Evolutionary conservation across 106 monocot species (phyloP).

Genomic region (Acanthochlamys bracteata): DNA sequence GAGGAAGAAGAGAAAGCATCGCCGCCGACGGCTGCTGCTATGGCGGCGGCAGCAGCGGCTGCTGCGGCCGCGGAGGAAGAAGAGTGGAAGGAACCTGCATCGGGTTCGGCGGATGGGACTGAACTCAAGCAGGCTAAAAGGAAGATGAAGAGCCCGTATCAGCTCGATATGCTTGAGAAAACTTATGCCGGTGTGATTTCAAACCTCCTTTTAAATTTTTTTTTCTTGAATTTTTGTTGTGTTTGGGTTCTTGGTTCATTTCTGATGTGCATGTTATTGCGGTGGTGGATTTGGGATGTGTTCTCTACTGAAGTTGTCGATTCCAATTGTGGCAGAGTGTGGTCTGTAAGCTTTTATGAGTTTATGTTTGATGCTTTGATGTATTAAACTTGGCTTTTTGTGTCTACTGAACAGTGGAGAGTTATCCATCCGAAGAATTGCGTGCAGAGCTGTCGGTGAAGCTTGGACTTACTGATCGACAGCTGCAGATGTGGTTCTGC

Average conservation of each 20-base stretch:
- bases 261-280: too few species aligned
- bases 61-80: not conserved
- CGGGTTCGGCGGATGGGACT: slow-evolving; percentile 9
- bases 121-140: slow-evolving; percentile 51
- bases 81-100: slow-evolving; percentile 19
- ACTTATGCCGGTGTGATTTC: slow-evolving; percentile 65
- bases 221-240: slow-evolving; percentile 5
- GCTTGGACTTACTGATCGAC: slow-evolving; percentile 77
- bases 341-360: slow-evolving; percentile 4
- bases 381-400: not conserved
- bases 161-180: slow-evolving; percentile 89
- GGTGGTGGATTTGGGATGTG: too few species aligned
- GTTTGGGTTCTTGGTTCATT: slow-evolving; percentile 4
- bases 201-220: not conserved
- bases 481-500: slow-evolving; percentile 99
- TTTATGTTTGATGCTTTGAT: slow-evolving; percentile 9
- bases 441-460: slow-evolving; percentile 80
- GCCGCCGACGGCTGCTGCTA: not conserved
- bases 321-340: too few species aligned
- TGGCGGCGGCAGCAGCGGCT: too few species aligned
- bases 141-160: slow-evolving; percentile 97
- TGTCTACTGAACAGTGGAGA: slow-evolving; percentile 38
- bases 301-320: too few species aligned
- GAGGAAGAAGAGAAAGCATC: slow-evolving; percentile 19
- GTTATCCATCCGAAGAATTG: slow-evolving; percentile 67